Evolutionary conservation across 805 yeast species (phyloP), one percentile per base, ranked within the genome.

Genomic region (Zygotorulaspora florentina): DNA sequence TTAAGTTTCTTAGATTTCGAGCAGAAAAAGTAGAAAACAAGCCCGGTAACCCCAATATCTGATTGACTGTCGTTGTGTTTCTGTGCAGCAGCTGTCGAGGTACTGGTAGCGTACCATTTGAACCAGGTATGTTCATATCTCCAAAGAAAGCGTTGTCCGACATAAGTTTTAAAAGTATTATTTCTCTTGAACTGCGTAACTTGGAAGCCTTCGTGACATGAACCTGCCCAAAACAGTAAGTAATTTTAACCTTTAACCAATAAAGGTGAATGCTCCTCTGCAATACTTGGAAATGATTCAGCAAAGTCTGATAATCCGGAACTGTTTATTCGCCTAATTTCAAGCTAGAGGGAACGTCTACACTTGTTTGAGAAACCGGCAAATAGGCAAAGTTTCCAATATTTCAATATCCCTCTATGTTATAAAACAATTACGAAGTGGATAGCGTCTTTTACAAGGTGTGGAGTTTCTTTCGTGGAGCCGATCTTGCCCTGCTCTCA

Each of bases 31-130:
- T 59, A 2, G 67, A 61, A 39, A 56, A 55, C 56, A 65, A 35
- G 11, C 69, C 69, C 2, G 69, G 69, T 11, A 65, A 40, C 5
- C 67, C 67, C 37, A 63, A 43, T 3, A 60, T 57, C 28, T 56
- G 54, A 35, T 64, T 65, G 7, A 63, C 56, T 1, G 67, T 49
- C 5, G 69, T 64, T 1, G 68, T 65, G 38, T 62, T 59, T 11
- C 12, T 33, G 28, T 46, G 43, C 12, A 49, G 34, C 2, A 49
- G 43, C 34, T 49, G 47, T 2, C 3, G 43, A 11, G 52, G 52
- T 9, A 48, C 45, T 16, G 42, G 42, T 27, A 42, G 31, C 13
- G 25, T 15, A 11, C 26, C 15, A 12, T 31, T 29, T 6, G 15
- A 9, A 18, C 12, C 28, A 13, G 40, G 39, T 10, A 33, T 16